phyloP scores from a whole-genome alignment of 148 eudicot genomes.

The Camellia granthamiana region DNA sequence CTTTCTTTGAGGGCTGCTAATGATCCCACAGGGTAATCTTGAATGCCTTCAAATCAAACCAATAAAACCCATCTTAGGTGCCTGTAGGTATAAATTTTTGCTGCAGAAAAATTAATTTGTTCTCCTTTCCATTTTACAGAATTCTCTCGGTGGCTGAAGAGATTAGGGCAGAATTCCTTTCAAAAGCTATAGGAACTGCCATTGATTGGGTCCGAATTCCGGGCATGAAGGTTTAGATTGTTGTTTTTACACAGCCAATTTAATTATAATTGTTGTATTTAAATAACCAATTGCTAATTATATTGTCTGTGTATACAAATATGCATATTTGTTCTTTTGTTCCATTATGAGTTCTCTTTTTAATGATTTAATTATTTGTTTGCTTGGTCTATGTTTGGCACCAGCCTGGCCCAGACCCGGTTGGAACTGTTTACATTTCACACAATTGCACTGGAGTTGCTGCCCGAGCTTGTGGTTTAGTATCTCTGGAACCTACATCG shows the following conservation, averaged over 20 bases:
- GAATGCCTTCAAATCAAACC: background rate
- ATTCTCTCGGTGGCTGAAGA: slow-evolving; percentile 56
- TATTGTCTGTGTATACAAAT: background rate
- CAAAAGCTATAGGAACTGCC: slow-evolving; percentile 65
- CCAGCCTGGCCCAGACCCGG: slow-evolving; percentile 57
- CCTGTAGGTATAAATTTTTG: background rate
- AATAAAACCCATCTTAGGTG: background rate
- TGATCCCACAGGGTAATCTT: slow-evolving; percentile 35
- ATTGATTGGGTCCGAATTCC: slow-evolving; percentile 61
- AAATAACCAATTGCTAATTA: background rate
- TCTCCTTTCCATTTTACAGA: slow-evolving; percentile 22
- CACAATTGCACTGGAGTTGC: slow-evolving; percentile 55
- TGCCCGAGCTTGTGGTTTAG: slow-evolving; percentile 63
- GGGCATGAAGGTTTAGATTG: slow-evolving; percentile 48
- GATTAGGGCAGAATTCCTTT: slow-evolving; percentile 52
- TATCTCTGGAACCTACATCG: slow-evolving; percentile 47
- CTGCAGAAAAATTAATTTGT: background rate
- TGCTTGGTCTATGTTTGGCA: background rate
- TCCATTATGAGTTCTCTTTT: background rate
- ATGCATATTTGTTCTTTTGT: background rate
- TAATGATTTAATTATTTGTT: background rate
- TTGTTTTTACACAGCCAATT: background rate
- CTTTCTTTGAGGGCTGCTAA: slow-evolving; percentile 30
- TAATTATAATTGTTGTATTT: background rate
- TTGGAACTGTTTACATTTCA: slow-evolving; percentile 53